These are phyloP conservation scores for Boletus vinaceobasis DNA, from an alignment of 768 basidiomycete genomes.

Conservation along the genomic window DNA sequence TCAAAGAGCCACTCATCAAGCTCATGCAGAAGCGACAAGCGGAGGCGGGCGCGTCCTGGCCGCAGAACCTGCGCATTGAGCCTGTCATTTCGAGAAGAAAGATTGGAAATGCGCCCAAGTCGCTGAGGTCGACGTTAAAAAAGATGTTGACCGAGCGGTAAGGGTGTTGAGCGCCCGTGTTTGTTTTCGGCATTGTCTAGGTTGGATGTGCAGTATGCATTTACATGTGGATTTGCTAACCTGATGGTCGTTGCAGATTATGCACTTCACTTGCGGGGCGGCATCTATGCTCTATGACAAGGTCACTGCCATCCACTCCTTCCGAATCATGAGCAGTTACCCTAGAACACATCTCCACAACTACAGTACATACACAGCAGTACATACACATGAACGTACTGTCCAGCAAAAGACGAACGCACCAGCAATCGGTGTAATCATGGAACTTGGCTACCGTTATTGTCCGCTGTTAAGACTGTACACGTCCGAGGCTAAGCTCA, in stretches of 20 bases:
- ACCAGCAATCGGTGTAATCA: too few relatives aligned
- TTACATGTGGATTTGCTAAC: background rate
- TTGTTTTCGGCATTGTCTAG: background rate
- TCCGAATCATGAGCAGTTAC: too few relatives aligned
- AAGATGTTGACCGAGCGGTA: conserved; percentile 37
- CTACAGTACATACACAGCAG: too few relatives aligned
- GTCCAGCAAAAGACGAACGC: background rate
- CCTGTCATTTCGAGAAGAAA: conserved; percentile 37
- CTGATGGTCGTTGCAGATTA: background rate
- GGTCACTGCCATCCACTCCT: too few relatives aligned
- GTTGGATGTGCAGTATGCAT: background rate
- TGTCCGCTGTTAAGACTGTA: too few relatives aligned
- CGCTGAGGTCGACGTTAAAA: conserved; percentile 39
- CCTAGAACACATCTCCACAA: too few relatives aligned
- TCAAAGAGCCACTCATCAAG: conserved; percentile 39
- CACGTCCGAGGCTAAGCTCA: too few relatives aligned
- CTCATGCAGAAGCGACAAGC: conserved; percentile 39
- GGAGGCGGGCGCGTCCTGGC: conserved; percentile 40
- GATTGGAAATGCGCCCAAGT: conserved; percentile 39
- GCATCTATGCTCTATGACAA: background rate
- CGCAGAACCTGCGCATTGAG: conserved; percentile 50
- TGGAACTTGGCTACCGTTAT: too few relatives aligned
- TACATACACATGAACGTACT: too few relatives aligned
- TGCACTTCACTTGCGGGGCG: background rate
- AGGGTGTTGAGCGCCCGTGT: background rate